These are phyloP conservation scores for Daldinia sp. DNA, from an alignment of 2,329 filamentous ascomycete species.

Conservation along the genomic window DNA sequence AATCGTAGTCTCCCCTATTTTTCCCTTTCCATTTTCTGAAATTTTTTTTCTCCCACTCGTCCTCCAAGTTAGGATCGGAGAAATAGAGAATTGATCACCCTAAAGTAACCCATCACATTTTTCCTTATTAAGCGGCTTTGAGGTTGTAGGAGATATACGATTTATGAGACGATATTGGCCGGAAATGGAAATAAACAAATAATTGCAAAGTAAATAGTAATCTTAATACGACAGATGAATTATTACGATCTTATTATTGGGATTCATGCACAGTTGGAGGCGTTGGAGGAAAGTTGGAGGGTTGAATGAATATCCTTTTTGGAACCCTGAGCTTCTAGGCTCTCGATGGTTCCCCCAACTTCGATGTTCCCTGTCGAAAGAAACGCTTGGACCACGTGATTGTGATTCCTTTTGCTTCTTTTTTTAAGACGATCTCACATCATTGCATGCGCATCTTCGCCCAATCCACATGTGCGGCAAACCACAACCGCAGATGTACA, in stretches of 20 bases:
- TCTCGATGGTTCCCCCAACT: not conserved
- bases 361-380: conserved; percentile 3
- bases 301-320: not conserved
- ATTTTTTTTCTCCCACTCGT: conserved; percentile 1
- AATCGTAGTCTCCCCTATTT: conserved; percentile 17
- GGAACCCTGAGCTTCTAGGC: too few relatives aligned
- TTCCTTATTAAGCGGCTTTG: conserved; percentile 17
- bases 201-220: conserved; percentile 33
- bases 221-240: conserved; percentile 33
- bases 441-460: conserved; percentile 23
- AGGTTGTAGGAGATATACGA: conserved; percentile 13
- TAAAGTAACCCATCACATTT: conserved; percentile 28
- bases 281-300: not conserved
- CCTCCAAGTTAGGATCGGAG: conserved; percentile 15
- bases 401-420: conserved; percentile 21
- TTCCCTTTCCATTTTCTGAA: not conserved
- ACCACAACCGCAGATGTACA: not conserved
- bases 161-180: conserved; percentile 1
- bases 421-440: conserved; percentile 28
- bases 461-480: conserved; percentile 23
- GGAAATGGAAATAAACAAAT: conserved; percentile 33
- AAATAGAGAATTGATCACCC: conserved; percentile 11
- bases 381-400: conserved; percentile 21
- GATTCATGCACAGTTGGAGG: conserved; percentile 26
- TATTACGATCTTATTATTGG: conserved; percentile 33